Percentiles rank a stretch among this genome's conserved stretches.
Evolutionary conservation across 1,284 basidiomycete species (phyloP).

Genomic region (Cryptococcus sp.): DNA sequence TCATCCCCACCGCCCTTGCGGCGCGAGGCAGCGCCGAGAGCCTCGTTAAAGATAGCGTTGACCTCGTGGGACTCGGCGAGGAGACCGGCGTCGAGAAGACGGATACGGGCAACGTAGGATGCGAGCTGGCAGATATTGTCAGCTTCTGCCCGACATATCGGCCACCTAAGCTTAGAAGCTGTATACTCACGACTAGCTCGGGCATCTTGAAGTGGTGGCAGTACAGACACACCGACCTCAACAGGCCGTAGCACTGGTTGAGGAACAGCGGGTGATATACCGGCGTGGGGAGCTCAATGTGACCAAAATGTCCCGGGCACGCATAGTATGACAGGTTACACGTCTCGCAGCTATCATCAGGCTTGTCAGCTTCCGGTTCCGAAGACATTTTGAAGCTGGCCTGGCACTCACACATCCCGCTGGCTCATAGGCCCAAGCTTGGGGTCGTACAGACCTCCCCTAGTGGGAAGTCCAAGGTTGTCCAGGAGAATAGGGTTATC

Average conservation of each 20-base stretch:
- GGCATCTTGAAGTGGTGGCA: constrained; percentile 90
- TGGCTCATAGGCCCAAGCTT: constrained; percentile 85
- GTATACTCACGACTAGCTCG: constrained; percentile 64
- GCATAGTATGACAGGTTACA: constrained; percentile 87
- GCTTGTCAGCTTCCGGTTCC: not conserved
- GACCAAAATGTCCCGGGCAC: constrained; percentile 99
- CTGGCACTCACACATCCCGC: constrained; percentile 74
- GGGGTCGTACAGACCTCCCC: constrained; percentile 92
- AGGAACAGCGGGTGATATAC: constrained; percentile 98
- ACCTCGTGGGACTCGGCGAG: constrained; percentile 76
- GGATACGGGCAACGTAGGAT: constrained; percentile 81
- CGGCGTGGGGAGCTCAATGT: constrained; percentile 92
- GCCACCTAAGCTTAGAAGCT: not conserved
- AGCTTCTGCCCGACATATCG: constrained; percentile 1
- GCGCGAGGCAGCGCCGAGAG: constrained; percentile 46
- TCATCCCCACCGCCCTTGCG: constrained; percentile 48
- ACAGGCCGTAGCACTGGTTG: constrained; percentile 81
- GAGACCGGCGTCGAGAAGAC: constrained; percentile 85
- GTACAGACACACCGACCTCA: constrained; percentile 89
- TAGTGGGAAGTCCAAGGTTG: constrained; percentile 86
- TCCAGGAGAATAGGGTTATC: constrained; percentile 91
- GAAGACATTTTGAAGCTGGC: not conserved
- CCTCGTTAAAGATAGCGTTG: constrained; percentile 57
- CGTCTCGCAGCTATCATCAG: constrained; percentile 72
- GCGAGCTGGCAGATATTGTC: constrained; percentile 57